These are phyloP conservation scores for Purshia tridentata DNA, from an alignment of 306 rosid species.

Conservation along the genomic window DNA sequence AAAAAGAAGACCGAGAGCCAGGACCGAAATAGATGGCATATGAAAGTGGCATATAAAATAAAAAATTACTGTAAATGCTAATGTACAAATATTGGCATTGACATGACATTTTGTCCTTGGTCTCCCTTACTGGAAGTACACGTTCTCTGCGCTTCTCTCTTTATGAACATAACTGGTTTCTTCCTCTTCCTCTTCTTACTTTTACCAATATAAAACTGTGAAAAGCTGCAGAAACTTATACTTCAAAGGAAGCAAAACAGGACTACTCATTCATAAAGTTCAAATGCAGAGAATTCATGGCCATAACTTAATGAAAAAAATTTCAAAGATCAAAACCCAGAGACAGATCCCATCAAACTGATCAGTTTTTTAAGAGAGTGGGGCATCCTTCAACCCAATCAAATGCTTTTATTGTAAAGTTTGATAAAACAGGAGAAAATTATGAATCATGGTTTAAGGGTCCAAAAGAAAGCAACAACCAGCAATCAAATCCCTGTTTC, in stretches of 20 bases:
- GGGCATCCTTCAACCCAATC: background rate
- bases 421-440: background rate
- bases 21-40: too few species aligned
- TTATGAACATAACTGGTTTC: background rate
- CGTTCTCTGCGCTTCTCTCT: background rate
- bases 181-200: background rate
- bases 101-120: constrained; percentile 9
- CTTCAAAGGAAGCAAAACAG: background rate
- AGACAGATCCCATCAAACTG: background rate
- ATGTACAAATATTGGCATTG: background rate
- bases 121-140: background rate
- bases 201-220: background rate
- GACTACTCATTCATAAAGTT: background rate
- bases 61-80: too few species aligned
- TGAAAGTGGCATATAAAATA: too few species aligned
- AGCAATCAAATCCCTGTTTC: constrained; percentile 77
- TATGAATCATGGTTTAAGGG: constrained; percentile 18
- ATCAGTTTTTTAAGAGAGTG: background rate
- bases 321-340: background rate
- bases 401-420: background rate
- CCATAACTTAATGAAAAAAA: background rate
- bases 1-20: too few species aligned
- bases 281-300: background rate
- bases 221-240: background rate
- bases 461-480: constrained; percentile 47